Conservation (phyloP, 1,139 yeast species). For the Candida sojae region DNA sequence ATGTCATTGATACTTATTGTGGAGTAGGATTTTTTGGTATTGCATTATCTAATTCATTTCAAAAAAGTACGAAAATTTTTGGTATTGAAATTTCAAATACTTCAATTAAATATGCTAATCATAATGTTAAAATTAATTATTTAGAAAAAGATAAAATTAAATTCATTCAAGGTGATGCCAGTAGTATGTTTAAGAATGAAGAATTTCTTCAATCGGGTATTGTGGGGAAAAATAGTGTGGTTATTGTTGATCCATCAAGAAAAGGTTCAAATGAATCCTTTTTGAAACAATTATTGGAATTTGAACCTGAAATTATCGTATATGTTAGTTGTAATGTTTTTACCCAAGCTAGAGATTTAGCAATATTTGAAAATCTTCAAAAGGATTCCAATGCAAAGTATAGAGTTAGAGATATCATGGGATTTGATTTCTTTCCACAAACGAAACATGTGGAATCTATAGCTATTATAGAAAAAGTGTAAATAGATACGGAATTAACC, state of each 20-base stretch:
- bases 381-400: constrained; percentile 20
- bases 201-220: constrained; percentile 27
- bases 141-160: constrained; percentile 30
- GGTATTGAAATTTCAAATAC: constrained; percentile 43
- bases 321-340: constrained; percentile 50
- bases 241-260: constrained; percentile 49
- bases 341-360: constrained; percentile 48
- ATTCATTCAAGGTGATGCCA: constrained; percentile 42
- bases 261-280: constrained; percentile 41
- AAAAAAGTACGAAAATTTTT: constrained; percentile 33
- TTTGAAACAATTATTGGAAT: constrained; percentile 35
- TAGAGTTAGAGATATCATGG: constrained; percentile 32
- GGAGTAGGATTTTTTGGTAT: constrained; percentile 52
- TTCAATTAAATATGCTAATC: constrained; percentile 38
- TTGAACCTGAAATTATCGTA: constrained; percentile 38
- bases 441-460: constrained; percentile 50
- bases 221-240: constrained; percentile 35
- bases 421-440: constrained; percentile 52
- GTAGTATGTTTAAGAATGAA: constrained; percentile 30
- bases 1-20: constrained; percentile 46
- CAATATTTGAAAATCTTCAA: constrained; percentile 28
- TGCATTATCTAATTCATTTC: constrained; percentile 30
- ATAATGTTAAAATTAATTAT: constrained; percentile 42
- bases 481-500: constrained; percentile 1
- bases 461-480: constrained; percentile 32